Conservation (phyloP, 2,329 filamentous ascomycete species). For the Boeremia exigua region DNA sequence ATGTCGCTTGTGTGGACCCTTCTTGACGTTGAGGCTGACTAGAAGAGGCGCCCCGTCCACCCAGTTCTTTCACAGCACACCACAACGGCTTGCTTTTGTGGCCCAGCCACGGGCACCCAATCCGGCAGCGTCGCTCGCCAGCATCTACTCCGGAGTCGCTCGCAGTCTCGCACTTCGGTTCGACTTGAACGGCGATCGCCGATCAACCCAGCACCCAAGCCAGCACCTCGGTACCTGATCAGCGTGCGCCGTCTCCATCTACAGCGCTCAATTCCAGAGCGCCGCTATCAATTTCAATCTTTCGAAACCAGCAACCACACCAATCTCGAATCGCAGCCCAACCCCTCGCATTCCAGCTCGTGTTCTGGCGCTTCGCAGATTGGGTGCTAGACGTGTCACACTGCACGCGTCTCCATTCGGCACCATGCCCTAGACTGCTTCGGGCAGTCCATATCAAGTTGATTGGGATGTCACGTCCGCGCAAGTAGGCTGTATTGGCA, state of each 20-base stretch:
- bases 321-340: slow-evolving; percentile 1
- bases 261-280: neutral
- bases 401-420: slow-evolving; percentile 8
- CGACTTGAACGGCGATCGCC: slow-evolving; percentile 7
- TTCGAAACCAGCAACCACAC: neutral
- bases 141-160: slow-evolving; percentile 2
- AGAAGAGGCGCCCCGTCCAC: slow-evolving; percentile 2
- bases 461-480: neutral
- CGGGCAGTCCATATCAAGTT: slow-evolving; percentile 8
- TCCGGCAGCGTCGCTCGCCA: neutral
- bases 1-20: neutral
- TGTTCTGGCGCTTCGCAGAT: slow-evolving; percentile 12
- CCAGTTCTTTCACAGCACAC: slow-evolving; percentile 8
- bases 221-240: slow-evolving; percentile 11
- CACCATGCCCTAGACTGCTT: neutral
- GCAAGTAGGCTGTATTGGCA: neutral
- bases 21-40: slow-evolving; percentile 9
- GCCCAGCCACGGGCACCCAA: neutral
- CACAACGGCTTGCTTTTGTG: slow-evolving; percentile 7
- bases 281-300: neutral
- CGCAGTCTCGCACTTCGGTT: neutral
- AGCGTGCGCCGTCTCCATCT: neutral
- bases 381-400: slow-evolving; percentile 8
- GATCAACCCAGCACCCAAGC: slow-evolving; percentile 2
- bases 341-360: slow-evolving; percentile 11